A percentile compares a stretch with the other conserved stretches of the same genome.
These are phyloP conservation scores for Pseudocercospora macadamiae DNA, from an alignment of 2,329 filamentous ascomycete genomes.

Conservation along the genomic window DNA sequence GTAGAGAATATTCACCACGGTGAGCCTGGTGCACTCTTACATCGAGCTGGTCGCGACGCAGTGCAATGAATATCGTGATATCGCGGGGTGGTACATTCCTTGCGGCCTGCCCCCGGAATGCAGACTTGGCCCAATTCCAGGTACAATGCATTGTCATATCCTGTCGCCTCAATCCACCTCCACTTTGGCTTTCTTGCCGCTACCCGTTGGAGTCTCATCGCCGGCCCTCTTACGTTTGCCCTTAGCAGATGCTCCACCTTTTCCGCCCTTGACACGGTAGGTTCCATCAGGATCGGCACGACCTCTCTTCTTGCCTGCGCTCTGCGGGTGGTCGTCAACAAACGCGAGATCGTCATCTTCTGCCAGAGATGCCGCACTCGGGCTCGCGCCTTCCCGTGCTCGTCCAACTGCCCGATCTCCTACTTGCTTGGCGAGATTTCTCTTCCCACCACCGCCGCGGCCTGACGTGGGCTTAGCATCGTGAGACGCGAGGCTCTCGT, in stretches of 20 bases:
- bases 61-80: no score
- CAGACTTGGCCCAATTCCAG: background rate
- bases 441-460: conserved; percentile 35
- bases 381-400: conserved; percentile 39
- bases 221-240: conserved; percentile 38
- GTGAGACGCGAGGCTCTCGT: conserved; percentile 79
- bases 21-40: no score
- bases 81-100: background rate
- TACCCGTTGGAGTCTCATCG: conserved; percentile 23
- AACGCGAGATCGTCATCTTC: conserved; percentile 44
- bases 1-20: no score
- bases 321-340: conserved; percentile 27
- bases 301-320: conserved; percentile 38
- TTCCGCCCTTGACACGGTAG: conserved; percentile 54
- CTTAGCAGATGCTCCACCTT: conserved; percentile 46
- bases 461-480: conserved; percentile 66
- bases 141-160: conserved; percentile 1
- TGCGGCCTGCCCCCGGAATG: background rate
- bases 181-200: conserved; percentile 30
- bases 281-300: conserved; percentile 44
- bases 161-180: conserved; percentile 16
- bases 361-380: conserved; percentile 39
- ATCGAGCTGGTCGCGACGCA: no score
- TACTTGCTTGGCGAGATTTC: conserved; percentile 41
- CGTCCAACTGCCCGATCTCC: conserved; percentile 40